A percentile compares a stretch with the other conserved stretches of the same genome.
Conservation (phyloP, 768 basidiomycete genomes). For the Podaxis sp. region DNA sequence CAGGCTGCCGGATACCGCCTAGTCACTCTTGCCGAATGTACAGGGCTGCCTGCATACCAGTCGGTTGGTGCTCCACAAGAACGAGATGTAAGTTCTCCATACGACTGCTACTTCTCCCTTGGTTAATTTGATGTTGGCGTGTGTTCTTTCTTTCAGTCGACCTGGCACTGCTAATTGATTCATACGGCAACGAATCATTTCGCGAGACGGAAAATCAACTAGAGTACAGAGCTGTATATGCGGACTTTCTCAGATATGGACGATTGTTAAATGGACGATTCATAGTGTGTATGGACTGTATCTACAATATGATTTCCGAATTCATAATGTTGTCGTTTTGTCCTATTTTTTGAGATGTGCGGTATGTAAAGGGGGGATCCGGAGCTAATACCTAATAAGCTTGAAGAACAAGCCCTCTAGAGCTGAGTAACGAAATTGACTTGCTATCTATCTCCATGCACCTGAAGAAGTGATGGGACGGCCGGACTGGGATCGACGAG, state of each 20-base stretch:
- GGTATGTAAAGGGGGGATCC: no score
- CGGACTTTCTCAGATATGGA: not conserved
- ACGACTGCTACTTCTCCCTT: not conserved
- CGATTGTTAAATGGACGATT: not conserved
- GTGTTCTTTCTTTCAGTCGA: not conserved
- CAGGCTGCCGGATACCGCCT: slow-evolving; percentile 40
- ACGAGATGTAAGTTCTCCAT: slow-evolving; percentile 29
- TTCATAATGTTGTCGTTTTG: not conserved
- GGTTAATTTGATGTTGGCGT: no score
- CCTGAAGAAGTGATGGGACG: no score
- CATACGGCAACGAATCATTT: not conserved
- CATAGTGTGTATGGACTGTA: not conserved
- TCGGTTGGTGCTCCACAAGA: slow-evolving; percentile 28
- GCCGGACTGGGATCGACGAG: no score
- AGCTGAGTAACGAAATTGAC: no score
- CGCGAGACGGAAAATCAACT: not conserved
- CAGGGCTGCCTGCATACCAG: slow-evolving; percentile 38
- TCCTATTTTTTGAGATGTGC: no score
- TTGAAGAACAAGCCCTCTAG: no score
- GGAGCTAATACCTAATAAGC: no score
- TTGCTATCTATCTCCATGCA: no score
- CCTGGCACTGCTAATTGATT: slow-evolving; percentile 10
- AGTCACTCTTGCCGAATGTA: slow-evolving; percentile 44
- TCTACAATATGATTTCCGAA: not conserved
- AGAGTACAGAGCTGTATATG: not conserved